Evolutionary conservation across 106 monocot species (phyloP).

Genomic region (Dioscorea zingiberensis): DNA sequence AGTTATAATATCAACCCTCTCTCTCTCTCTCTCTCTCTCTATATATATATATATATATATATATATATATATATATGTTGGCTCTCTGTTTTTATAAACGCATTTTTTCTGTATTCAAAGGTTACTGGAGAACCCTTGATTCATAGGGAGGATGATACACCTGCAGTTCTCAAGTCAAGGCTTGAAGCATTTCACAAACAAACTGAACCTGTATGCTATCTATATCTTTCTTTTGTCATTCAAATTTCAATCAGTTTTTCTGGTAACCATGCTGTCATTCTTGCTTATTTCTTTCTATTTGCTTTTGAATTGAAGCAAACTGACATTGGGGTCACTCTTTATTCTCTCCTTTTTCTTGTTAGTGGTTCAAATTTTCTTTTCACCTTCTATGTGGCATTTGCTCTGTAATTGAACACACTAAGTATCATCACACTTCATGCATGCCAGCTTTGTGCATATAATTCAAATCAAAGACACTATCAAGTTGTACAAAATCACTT

Average conservation of each 20-base stretch:
- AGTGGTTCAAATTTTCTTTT: too few species aligned
- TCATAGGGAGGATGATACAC: constrained; percentile 95
- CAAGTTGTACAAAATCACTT: too few species aligned
- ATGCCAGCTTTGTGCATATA: too few species aligned
- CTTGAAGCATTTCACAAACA: constrained; percentile 94
- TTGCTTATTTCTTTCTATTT: not conserved
- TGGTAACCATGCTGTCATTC: not conserved
- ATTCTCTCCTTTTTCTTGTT: not conserved
- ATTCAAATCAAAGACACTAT: too few species aligned
- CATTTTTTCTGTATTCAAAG: constrained; percentile 12
- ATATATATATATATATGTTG: too few species aligned
- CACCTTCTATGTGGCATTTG: too few species aligned
- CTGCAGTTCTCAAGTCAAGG: constrained; percentile 85
- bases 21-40: too few species aligned
- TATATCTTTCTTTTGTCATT: not conserved
- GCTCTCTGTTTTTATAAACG: not conserved
- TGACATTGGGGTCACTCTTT: not conserved
- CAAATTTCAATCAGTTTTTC: not conserved
- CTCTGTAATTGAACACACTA: too few species aligned
- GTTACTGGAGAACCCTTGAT: constrained; percentile 87
- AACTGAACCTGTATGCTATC: constrained; percentile 77
- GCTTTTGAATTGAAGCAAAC: not conserved
- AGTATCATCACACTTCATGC: too few species aligned
- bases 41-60: too few species aligned
- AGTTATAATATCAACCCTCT: too few species aligned